Evolutionary conservation across 169 alveolate genomes (phyloP), one percentile per base, ranked within the genome.

Genomic region (Babesia sp.): DNA sequence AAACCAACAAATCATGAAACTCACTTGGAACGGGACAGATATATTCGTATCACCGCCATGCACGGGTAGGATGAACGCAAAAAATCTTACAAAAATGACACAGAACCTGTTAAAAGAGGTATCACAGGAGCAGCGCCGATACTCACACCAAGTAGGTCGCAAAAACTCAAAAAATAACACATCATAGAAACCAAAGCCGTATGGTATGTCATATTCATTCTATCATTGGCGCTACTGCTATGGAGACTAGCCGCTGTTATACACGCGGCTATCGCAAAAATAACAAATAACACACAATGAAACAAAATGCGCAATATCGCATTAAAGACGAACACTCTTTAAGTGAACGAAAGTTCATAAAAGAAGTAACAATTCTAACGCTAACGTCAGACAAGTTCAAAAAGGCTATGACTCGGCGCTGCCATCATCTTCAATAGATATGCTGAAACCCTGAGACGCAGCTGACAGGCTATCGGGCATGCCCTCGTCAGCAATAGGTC

Each of bases 1-100:
- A 20, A 70, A 71, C 34, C 91, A 85, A 55, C 83, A 48, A 59
- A 45, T 79, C 50, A 50, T 81, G 24, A 75, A 81, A 71, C 57
- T 83, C 24, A 70, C n/a, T 18, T 89, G 93, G 93, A 86, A 86
- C 45, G 88, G 85, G 16, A 79, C 80, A 48, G 86, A 57, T 46
- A 75, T 89, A 22, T 80, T 74, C 41, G 88, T 85, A 26, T 70
- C 91, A 8, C 91, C 92, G 33, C 91, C 93, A 12, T 89, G 93
- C 61, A 36, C 64, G 9, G 87, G 82, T 69, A 68, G 3, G 55
- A 12, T 20, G 7, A 33, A n/a, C 24, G 18, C n/a, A 14, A 18
- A 11, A 7, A 36, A 1, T 6, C 28, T 48, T 18, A 24, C 24
- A 24, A 44, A 7, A 20, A 9, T 12, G 6, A 5, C 60, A 24